Evolutionary conservation across 768 basidiomycete species (phyloP).

Genomic region (Trametes elegans): DNA sequence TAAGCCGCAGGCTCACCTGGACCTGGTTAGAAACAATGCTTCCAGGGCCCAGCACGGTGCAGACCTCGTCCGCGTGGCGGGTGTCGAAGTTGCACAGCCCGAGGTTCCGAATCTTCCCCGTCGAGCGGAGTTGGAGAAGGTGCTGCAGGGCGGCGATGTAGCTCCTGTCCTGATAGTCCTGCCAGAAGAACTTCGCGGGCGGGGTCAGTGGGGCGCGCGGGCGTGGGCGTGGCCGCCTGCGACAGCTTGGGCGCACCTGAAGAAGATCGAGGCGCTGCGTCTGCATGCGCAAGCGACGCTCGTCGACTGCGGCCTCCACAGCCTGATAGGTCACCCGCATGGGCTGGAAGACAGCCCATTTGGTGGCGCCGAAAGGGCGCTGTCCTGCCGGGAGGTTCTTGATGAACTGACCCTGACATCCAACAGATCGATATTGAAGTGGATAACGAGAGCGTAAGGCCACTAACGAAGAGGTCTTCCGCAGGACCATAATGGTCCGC

Average conservation of each 20-base stretch:
- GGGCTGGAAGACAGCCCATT: slow-evolving; percentile 77
- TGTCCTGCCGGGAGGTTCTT: slow-evolving; percentile 41
- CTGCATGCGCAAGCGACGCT: slow-evolving; percentile 67
- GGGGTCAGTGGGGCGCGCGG: background rate
- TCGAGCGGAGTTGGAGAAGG: slow-evolving; percentile 52
- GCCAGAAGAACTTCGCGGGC: slow-evolving; percentile 69
- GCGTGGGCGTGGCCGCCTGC: slow-evolving; percentile 16
- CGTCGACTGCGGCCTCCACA: slow-evolving; percentile 59
- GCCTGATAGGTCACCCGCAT: slow-evolving; percentile 46
- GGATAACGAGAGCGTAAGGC: background rate
- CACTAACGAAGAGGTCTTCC: slow-evolving; percentile 70
- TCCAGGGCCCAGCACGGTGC: slow-evolving; percentile 64
- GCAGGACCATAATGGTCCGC: slow-evolving; percentile 87
- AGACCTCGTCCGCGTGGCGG: slow-evolving; percentile 71
- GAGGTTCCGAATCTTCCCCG: slow-evolving; percentile 58
- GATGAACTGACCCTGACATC: slow-evolving; percentile 63
- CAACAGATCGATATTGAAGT: background rate
- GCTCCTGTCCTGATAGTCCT: slow-evolving; percentile 52
- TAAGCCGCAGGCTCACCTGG: slow-evolving; percentile 45
- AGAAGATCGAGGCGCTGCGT: slow-evolving; percentile 60
- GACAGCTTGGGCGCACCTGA: no score
- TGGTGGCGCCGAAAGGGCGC: slow-evolving; percentile 69
- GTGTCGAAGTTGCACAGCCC: slow-evolving; percentile 82
- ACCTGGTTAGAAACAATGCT: slow-evolving; percentile 78
- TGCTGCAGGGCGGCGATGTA: slow-evolving; percentile 46